A percentile compares a stretch with the other conserved stretches of the same genome.
These are phyloP conservation scores for Fonsecaea multimorphosa DNA, from an alignment of 2,329 filamentous ascomycete species.

Conservation along the genomic window DNA sequence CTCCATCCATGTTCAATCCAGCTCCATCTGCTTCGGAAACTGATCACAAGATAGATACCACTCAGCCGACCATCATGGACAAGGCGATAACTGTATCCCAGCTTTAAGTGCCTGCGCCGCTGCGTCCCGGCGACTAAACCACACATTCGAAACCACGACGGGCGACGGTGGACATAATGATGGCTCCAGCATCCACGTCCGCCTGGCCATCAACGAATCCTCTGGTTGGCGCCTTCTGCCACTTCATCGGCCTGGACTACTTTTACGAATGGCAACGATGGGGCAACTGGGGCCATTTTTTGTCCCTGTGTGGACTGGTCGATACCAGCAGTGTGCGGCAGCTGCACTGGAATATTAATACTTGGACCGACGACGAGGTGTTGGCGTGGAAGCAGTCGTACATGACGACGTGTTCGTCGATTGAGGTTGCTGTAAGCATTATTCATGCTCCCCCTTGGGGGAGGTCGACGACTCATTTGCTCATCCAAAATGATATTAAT, in stretches of 20 bases:
- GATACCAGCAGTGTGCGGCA: conserved; percentile 14
- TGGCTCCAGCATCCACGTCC: not conserved
- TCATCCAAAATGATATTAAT: too few species aligned
- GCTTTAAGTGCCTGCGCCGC: not conserved
- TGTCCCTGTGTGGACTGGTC: conserved; percentile 8
- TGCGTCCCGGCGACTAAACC: too few species aligned
- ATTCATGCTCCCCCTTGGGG: too few species aligned
- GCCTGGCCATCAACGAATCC: not conserved
- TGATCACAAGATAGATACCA: too few species aligned
- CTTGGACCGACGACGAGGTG: conserved; percentile 26
- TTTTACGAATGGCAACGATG: conserved; percentile 15
- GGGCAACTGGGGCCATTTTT: conserved; percentile 9
- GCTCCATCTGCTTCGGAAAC: too few species aligned
- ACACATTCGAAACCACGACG: too few species aligned
- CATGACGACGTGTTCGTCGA: conserved; percentile 17
- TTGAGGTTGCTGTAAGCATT: conserved; percentile 18
- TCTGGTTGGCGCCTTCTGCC: not conserved
- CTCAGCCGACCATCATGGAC: too few species aligned
- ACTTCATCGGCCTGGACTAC: not conserved
- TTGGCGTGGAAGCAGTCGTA: conserved; percentile 26
- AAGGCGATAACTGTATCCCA: too few species aligned
- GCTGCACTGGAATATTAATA: conserved; percentile 27
- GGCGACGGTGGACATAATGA: too few species aligned
- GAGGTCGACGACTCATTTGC: too few species aligned
- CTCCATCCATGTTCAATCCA: too few species aligned